These are phyloP conservation scores for Stachybotrys chlorohalonatus DNA, from an alignment of 2,329 filamentous ascomycete species.

Conservation along the genomic window DNA sequence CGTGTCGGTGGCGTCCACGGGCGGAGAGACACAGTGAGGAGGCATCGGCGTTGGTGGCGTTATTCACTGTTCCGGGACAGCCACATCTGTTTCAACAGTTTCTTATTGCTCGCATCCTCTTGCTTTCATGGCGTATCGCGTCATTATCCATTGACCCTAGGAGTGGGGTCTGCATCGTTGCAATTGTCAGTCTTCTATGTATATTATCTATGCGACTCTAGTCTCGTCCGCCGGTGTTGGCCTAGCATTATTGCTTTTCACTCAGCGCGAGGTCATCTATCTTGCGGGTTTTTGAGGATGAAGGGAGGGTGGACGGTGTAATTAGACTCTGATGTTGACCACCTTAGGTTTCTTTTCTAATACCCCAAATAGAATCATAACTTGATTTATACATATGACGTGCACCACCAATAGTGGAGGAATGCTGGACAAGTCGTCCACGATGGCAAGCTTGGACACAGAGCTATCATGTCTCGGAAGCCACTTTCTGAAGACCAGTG, in stretches of 20 bases:
- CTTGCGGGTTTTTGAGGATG: constrained; percentile 3
- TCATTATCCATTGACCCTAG: not conserved
- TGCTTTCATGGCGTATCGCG: not conserved
- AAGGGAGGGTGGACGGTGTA: constrained; percentile 17
- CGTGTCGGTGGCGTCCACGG: constrained; percentile 10
- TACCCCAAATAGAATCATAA: constrained; percentile 10
- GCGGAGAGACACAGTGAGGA: constrained; percentile 6
- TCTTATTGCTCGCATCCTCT: not conserved
- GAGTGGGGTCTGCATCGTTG: not conserved
- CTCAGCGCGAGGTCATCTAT: not conserved
- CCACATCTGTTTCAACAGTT: not conserved
- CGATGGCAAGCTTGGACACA: too few species aligned
- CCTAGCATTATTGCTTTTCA: constrained; percentile 13
- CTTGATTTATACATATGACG: constrained; percentile 10
- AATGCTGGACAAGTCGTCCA: not conserved
- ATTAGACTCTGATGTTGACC: constrained; percentile 20
- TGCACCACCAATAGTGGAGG: not conserved
- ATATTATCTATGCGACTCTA: not conserved
- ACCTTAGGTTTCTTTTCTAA: constrained; percentile 14
- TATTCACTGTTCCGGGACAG: constrained; percentile 10
- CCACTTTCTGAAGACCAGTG: constrained; percentile 28
- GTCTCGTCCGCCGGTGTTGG: not conserved
- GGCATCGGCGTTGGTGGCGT: constrained; percentile 21
- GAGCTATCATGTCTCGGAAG: constrained; percentile 3
- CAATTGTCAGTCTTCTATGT: not conserved